Percentiles rank a stretch among this genome's conserved stretches.
Evolutionary conservation across 495 filamentous ascomycete species (phyloP).

Genomic region (Xylaria cubensis): DNA sequence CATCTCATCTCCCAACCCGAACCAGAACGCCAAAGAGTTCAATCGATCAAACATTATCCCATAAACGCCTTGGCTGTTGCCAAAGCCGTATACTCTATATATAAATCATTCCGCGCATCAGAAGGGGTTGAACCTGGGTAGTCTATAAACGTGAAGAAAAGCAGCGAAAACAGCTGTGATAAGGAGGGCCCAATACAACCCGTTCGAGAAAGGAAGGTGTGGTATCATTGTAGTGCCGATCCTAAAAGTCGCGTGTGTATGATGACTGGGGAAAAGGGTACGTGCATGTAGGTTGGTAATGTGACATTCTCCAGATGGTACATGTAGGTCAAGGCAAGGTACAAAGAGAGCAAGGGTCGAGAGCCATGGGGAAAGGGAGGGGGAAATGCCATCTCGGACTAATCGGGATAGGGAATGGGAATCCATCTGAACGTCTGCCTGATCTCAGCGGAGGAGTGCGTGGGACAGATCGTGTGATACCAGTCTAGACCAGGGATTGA

Average conservation of each 20-base stretch:
- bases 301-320: neutral
- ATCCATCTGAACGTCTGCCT: constrained; percentile 13
- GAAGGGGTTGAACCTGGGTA: neutral
- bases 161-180: neutral
- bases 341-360: neutral
- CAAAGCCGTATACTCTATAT: constrained; percentile 20
- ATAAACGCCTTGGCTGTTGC: constrained; percentile 21
- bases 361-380: neutral
- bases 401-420: neutral
- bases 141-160: constrained; percentile 16
- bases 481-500: neutral
- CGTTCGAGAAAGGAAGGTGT: neutral
- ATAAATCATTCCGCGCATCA: constrained; percentile 11
- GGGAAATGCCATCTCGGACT: neutral
- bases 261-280: neutral
- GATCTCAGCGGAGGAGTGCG: neutral
- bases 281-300: neutral
- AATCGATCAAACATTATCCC: neutral
- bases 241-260: neutral
- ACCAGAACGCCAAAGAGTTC: neutral
- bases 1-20: neutral
- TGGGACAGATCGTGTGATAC: constrained; percentile 29
- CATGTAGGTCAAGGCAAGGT: neutral
- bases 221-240: neutral
- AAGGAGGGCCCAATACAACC: constrained; percentile 5